Base-by-base conservation (phyloP, 805 yeast species). In the Nakazawaea siamensis region DNA sequence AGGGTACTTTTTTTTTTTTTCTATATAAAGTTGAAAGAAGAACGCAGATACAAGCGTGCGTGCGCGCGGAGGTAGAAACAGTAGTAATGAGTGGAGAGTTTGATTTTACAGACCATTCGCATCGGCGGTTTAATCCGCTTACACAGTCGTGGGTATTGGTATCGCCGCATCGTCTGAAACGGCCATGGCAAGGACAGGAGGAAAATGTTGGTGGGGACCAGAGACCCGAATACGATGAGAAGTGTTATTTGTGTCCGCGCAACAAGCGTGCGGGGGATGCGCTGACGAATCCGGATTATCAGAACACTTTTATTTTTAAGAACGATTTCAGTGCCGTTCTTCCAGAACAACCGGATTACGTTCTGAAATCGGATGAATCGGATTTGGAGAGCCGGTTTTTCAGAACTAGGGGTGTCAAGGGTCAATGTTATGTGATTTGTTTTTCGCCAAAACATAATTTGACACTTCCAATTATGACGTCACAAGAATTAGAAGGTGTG, bases 171-270 rank as follows among this genome's bases (percentile, higher is more conserved):
- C 62, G 88, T 38, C 73, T 86, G 20, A 76, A 78, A 53, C 64
- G 90, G 44, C 88, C 90, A 15, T 80, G 88, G 88, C 81, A 75
- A 52, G 88, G 88, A 24, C 83, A 76, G 42, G 66, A 74, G 43
- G 88, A 80, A 50, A 62, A 60, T 24, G 52, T 64, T 12, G 47
- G 52, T 35, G 60, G 53, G 29, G 62, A 57, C 12, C 46, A 52
- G 19, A 59, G 66, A 42, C 80, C 83, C 4, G 58, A 45, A 23
- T 79, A 71, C 49, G 88, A 80, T 46, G 69, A 70, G 15, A 68
- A 68, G 43, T 80, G 90, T 57, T 80, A 73, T 54, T 58, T 80
- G 42, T 80, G 88, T 55, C 87, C 88, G 1, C 76, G 84, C 3
- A 80, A 80, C 51, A 54, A 57, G 10, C 66, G 90, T 31, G 80